phyloP scores from a whole-genome alignment of 306 rosid genomes.

The Betula pendula region DNA sequence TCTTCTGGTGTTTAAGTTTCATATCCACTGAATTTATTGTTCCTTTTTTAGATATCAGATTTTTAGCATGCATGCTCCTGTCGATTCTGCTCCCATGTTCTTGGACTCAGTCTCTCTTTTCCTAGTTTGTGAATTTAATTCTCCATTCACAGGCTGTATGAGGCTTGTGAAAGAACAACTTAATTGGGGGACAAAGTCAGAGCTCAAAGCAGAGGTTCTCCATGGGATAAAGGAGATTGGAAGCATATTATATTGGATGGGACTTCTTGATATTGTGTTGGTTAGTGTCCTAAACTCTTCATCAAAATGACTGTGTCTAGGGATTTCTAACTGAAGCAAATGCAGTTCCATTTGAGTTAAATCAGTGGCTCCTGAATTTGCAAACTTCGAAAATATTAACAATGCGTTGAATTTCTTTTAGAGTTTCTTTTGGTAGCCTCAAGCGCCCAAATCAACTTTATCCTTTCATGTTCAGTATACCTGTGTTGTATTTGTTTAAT shows the following conservation, averaged over 20 bases:
- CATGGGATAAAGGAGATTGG: conserved; percentile 96
- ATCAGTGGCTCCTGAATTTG: background rate
- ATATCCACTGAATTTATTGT: background rate
- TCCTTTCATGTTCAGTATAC: background rate
- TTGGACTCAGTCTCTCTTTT: background rate
- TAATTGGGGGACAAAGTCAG: conserved; percentile 84
- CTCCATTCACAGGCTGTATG: conserved; percentile 65
- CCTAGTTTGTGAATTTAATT: conserved; percentile 28
- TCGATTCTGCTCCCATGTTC: background rate
- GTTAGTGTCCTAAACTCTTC: conserved; percentile 47
- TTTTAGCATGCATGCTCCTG: background rate
- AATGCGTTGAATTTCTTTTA: background rate
- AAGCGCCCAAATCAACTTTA: background rate
- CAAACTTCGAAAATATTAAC: background rate
- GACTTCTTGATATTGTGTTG: conserved; percentile 93
- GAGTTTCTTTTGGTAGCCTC: background rate
- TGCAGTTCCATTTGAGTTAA: background rate
- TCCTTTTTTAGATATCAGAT: background rate
- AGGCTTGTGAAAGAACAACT: conserved; percentile 89
- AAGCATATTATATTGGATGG: conserved; percentile 92
- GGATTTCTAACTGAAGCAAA: background rate
- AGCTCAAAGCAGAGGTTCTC: conserved; percentile 86
- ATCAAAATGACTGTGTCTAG: background rate
- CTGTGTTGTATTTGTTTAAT: background rate
- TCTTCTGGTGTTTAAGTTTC: background rate